Evolutionary conservation across 495 filamentous ascomycete genomes (phyloP).

Genomic region (Aspergillus ellipticus): DNA sequence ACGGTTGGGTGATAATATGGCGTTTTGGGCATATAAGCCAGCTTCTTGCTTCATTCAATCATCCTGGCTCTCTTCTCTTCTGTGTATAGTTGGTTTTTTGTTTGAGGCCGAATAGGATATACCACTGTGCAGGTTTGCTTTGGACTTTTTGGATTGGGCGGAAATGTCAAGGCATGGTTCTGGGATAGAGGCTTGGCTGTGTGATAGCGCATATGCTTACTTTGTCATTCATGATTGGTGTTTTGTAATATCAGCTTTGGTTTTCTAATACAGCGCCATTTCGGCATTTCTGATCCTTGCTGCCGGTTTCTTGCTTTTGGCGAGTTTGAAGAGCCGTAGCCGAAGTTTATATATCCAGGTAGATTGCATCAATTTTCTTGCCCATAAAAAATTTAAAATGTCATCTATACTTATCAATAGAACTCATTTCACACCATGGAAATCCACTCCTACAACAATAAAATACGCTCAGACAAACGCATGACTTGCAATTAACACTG

Average conservation of each 20-base stretch:
- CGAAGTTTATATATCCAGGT: too few species aligned
- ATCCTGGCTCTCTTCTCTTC: slow-evolving; percentile 2
- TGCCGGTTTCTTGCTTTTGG: too few species aligned
- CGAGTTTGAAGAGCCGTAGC: too few species aligned
- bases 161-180: not conserved
- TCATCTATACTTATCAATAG: too few species aligned
- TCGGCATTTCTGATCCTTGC: not conserved
- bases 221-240: not conserved
- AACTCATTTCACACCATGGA: too few species aligned
- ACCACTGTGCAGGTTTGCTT: slow-evolving; percentile 10
- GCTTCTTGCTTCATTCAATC: slow-evolving; percentile 1
- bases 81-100: slow-evolving; percentile 13
- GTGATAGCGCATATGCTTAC: not conserved
- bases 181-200: not conserved
- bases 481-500: too few species aligned
- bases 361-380: too few species aligned
- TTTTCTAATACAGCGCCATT: not conserved
- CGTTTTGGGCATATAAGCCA: slow-evolving; percentile 9
- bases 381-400: too few species aligned
- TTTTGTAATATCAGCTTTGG: not conserved
- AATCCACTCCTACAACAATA: too few species aligned
- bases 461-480: too few species aligned
- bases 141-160: not conserved
- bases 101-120: slow-evolving; percentile 14
- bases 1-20: slow-evolving; percentile 18